phyloP scores from a whole-genome alignment of 352 stramenopile genomes.

The Elongisporangium anandrum region DNA sequence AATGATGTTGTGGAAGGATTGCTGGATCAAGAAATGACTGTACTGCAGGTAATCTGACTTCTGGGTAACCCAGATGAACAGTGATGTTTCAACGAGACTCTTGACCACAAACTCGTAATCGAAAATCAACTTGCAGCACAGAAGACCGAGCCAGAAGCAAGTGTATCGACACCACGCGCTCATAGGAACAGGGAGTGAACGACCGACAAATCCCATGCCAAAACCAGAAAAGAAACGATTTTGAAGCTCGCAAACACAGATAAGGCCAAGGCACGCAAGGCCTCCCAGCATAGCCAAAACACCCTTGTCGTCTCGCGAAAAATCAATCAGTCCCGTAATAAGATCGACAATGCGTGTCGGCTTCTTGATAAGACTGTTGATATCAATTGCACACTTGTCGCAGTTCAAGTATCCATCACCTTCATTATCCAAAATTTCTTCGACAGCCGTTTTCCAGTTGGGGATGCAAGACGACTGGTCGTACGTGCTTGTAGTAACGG shows the following conservation, averaged over 20 bases:
- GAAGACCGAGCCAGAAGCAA: constrained; percentile 81
- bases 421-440: constrained; percentile 43
- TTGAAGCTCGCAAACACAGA: constrained; percentile 60
- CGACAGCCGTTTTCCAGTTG: constrained; percentile 35
- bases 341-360: constrained; percentile 39
- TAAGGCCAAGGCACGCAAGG: constrained; percentile 53
- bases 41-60: constrained; percentile 69
- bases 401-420: constrained; percentile 66
- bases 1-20: constrained; percentile 70
- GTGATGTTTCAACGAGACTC: constrained; percentile 72
- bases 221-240: constrained; percentile 75
- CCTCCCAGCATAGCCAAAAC: constrained; percentile 30
- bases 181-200: constrained; percentile 71
- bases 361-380: constrained; percentile 61
- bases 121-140: constrained; percentile 75
- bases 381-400: constrained; percentile 57
- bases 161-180: constrained; percentile 72
- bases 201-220: constrained; percentile 69
- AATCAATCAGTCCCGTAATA: constrained; percentile 45
- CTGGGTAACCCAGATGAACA: constrained; percentile 76
- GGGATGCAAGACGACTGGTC: constrained; percentile 57
- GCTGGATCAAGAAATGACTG: constrained; percentile 83
- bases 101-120: constrained; percentile 87
- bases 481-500: constrained; percentile 24
- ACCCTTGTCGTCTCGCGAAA: constrained; percentile 25